Base-by-base conservation (phyloP, 768 basidiomycete species). In the Amanita phalloides region DNA sequence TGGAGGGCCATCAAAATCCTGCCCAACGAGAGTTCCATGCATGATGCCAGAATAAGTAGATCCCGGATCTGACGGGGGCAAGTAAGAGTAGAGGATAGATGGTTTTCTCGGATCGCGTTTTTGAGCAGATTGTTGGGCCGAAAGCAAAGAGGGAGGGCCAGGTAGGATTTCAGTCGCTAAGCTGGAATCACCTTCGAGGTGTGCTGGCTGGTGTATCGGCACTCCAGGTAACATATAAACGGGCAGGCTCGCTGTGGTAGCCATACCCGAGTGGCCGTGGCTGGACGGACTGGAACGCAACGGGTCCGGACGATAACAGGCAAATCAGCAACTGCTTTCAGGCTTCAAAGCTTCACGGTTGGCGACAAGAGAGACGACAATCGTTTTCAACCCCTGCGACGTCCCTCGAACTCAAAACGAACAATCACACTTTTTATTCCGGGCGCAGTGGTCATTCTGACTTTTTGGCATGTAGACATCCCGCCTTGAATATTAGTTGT, bases 151-250 rank as follows among this genome's bases (percentile, higher is more conserved):
- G 48, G 90, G 90, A 54, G 90, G 90, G 23, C 88, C 89, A 62
- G 90, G 90, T 60, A 92, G 77, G 71, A 92, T 85, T 76, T 91
- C 90, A 54, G 90, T 92, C 56, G 90, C 89, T 60, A 90, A 76
- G 57, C 78, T 74, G 51, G 84, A 70, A 74, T 92, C 87, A 58
- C 86, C 83, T 65, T 89, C 88, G 52, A 89, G 79, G 68, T 90
- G 85, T 60, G 82, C 70, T 60, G 86, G 88, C 64, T 88, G 89
- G 61, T 78, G 70, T 57, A 84, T 78, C 53, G 81, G 73, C 55
- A 84, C 84, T 65, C 82, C 81, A 67, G 81, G 79, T 62, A 82
- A 70, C 74, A 88, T 70, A 68, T 79, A 89, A 58, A 76, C 78
- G 58, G 86, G 83, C 64, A 82, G 68, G 67, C 73, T 77, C 61